Conservation (phyloP, 2,329 filamentous ascomycete genomes). For the Rutstroemia sp. region DNA sequence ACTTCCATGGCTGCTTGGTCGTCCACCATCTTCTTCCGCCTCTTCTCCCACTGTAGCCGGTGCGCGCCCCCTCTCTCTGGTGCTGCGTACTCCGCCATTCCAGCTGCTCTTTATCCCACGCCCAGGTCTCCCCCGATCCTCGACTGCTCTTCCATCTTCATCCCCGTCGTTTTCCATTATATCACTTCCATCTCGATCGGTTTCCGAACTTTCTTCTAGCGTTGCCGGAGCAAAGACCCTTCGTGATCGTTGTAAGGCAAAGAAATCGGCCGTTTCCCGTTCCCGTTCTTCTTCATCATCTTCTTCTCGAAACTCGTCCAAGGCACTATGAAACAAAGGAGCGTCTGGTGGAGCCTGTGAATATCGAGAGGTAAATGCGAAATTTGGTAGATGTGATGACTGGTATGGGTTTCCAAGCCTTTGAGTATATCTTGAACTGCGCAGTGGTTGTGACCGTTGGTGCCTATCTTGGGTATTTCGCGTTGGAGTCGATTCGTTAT, state of each 20-base stretch:
- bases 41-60: conserved; percentile 32
- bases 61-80: conserved; percentile 21
- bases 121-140: conserved; percentile 36
- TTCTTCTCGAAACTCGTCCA: conserved; percentile 86
- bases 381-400: conserved; percentile 64
- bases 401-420: conserved; percentile 70
- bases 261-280: conserved; percentile 87
- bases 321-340: conserved; percentile 87
- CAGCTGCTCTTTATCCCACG: conserved; percentile 56
- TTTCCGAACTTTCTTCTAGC: conserved; percentile 77
- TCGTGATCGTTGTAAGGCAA: conserved; percentile 82
- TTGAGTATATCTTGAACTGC: conserved; percentile 21
- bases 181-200: conserved; percentile 63
- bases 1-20: conserved; percentile 23
- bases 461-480: conserved; percentile 31
- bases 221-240: conserved; percentile 80
- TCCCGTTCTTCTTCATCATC: conserved; percentile 90
- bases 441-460: conserved; percentile 21
- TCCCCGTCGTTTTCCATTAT: conserved; percentile 48
- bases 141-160: conserved; percentile 34
- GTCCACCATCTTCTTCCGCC: conserved; percentile 23
- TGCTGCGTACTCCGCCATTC: conserved; percentile 40
- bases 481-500: conserved; percentile 26
- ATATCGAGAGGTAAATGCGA: conserved; percentile 73
- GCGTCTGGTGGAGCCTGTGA: conserved; percentile 64